Evolutionary conservation across 768 basidiomycete genomes (phyloP), one percentile per base, ranked within the genome.

Genomic region (Termitomyces sp.): DNA sequence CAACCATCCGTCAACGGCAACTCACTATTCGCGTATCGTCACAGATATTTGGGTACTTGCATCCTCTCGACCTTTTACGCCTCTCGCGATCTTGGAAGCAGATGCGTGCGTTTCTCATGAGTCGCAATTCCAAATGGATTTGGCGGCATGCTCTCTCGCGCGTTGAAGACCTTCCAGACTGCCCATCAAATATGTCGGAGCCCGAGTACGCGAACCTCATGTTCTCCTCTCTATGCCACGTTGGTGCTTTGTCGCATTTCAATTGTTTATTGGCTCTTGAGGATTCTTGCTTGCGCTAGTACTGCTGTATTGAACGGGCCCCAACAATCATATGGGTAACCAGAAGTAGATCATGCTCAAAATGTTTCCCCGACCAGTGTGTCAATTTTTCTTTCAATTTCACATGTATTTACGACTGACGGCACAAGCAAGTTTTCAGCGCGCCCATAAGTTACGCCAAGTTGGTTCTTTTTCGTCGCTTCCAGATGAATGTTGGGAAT

Each of bases 141-240:
- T 79, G 79, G 79, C 72, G 69, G 54, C 62, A 67, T 35, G 68
- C 78, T 17, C 70, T 75, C 40, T 60, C 65, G 26, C 70, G 73
- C 53, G 66, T 78, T 21, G 64, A 67, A 23, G 70, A 64, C 41
- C 64, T 80, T 28, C 79, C 80, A 1, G 64, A 68, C n/a, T 75
- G 73, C 50, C 79, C 80, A 5, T 60, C 69, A 31, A 72, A 72
- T 57, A 63, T 81, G 70, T 74, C 69, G 46, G 77, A 80, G 50
- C 74, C 75, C 1, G 68, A 72, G 45, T 81, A 75, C 59, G 71
- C 73, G 23, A 73, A 74, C 55, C 69, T 81, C 17, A 68, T 73
- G 38, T 81, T 78, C 43, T 73, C 73, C 31, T 65, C 70, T 23
- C 63, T 68, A 56, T 81, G 80, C 56, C 73, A 77, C 58, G 80